Conservation (phyloP, 352 stramenopile genomes). For the Pythium dissotocum region DNA sequence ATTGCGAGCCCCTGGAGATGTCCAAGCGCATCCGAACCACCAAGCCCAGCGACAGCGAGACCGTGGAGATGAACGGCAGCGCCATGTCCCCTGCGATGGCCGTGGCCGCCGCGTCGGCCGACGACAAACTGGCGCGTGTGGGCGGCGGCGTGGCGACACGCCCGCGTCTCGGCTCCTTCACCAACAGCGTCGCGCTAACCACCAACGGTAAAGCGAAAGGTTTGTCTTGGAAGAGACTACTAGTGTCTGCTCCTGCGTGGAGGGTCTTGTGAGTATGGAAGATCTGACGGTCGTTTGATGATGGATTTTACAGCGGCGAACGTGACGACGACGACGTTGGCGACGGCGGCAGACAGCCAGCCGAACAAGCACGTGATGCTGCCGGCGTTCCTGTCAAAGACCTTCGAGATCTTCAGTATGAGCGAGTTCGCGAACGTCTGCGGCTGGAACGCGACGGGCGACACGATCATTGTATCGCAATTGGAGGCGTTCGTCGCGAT, state of each 20-base stretch:
- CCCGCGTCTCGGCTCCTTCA: slow-evolving; percentile 5
- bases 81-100: slow-evolving; percentile 67
- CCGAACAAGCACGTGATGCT: slow-evolving; percentile 81
- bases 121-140: slow-evolving; percentile 11
- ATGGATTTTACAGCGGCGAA: neutral
- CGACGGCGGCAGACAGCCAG: slow-evolving; percentile 2
- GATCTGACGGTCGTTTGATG: neutral
- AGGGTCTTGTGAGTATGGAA: neutral
- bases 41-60: slow-evolving; percentile 25
- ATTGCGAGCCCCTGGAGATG: slow-evolving; percentile 31
- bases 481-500: slow-evolving; percentile 79
- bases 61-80: slow-evolving; percentile 1
- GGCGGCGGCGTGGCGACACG: slow-evolving; percentile 6
- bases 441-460: slow-evolving; percentile 88
- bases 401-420: slow-evolving; percentile 93
- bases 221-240: neutral
- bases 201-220: slow-evolving; percentile 7
- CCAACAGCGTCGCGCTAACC: neutral
- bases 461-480: slow-evolving; percentile 92
- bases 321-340: neutral
- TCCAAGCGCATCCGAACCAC: slow-evolving; percentile 63
- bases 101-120: slow-evolving; percentile 30
- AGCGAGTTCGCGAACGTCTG: slow-evolving; percentile 81
- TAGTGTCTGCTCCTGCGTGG: neutral
- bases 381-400: slow-evolving; percentile 92